Percentiles rank a stretch among this genome's conserved stretches.
These are phyloP conservation scores for Penicillium rolfsii DNA, from an alignment of 2,329 filamentous ascomycete species.

Conservation along the genomic window DNA sequence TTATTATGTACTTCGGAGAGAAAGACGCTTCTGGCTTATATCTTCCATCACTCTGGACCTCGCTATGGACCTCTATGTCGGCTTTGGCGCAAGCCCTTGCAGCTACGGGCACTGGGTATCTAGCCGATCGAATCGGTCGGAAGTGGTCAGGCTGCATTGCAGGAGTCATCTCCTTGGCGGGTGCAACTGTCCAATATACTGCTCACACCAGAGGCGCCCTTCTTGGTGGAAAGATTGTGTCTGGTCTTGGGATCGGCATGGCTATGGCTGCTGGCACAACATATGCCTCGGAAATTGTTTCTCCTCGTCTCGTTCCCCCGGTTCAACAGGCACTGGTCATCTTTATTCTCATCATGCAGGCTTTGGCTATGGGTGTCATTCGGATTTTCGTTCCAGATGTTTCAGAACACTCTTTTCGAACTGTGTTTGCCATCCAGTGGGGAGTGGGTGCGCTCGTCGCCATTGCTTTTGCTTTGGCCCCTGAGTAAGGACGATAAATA, in stretches of 20 bases:
- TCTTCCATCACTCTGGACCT: constrained; percentile 27
- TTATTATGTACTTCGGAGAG: constrained; percentile 16
- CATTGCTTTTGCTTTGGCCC: constrained; percentile 18
- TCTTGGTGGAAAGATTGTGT: constrained; percentile 27
- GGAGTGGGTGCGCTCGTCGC: constrained; percentile 18
- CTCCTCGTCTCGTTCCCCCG: constrained; percentile 14
- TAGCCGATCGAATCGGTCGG: constrained; percentile 41
- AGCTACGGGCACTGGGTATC: constrained; percentile 32
- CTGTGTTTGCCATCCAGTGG: constrained; percentile 27
- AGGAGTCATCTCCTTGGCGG: constrained; percentile 26
- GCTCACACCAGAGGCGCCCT: constrained; percentile 18
- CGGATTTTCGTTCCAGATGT: constrained; percentile 23
- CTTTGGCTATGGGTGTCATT: constrained; percentile 21
- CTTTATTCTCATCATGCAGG: constrained; percentile 26
- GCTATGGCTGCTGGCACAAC: constrained; percentile 25
- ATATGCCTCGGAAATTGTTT: constrained; percentile 24
- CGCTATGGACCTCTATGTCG: constrained; percentile 30
- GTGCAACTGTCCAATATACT: constrained; percentile 21
- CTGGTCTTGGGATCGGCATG: constrained; percentile 23
- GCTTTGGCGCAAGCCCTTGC: constrained; percentile 26
- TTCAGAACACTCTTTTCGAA: constrained; percentile 18
- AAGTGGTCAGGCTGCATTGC: constrained; percentile 39
- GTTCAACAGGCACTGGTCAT: constrained; percentile 22
- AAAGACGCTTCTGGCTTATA: constrained; percentile 13
- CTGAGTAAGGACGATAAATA: constrained; percentile 13